phyloP scores from a whole-genome alignment of 2,329 filamentous ascomycete species.

The Teratosphaeria nubilosa region DNA sequence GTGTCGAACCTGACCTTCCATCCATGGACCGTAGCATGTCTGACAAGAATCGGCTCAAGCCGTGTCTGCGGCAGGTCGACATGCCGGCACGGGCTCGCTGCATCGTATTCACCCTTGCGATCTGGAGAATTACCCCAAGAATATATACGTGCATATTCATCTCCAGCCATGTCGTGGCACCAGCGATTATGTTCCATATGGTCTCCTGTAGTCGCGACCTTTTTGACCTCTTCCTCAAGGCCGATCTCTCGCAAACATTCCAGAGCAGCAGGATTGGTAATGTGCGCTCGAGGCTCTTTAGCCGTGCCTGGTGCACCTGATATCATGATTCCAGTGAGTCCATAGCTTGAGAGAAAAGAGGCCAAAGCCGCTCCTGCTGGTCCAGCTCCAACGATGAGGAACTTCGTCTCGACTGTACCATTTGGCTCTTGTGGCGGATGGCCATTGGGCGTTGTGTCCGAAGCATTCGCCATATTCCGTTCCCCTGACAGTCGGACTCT shows the following conservation, averaged over 20 bases:
- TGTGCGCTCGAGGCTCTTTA: constrained; percentile 49
- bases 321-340: constrained; percentile 45
- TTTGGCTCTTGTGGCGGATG: background rate
- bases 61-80: constrained; percentile 36
- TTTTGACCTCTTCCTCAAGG: constrained; percentile 28
- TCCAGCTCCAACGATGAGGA: constrained; percentile 25
- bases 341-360: constrained; percentile 24
- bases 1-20: constrained; percentile 34
- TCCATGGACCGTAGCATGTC: constrained; percentile 27
- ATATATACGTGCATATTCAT: constrained; percentile 34
- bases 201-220: constrained; percentile 24
- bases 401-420: constrained; percentile 17
- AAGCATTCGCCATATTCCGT: background rate
- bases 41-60: constrained; percentile 34
- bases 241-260: constrained; percentile 40
- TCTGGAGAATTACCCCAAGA: constrained; percentile 35
- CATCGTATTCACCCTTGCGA: constrained; percentile 31
- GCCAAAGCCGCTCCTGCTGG: constrained; percentile 26
- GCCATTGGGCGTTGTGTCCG: background rate
- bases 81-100: constrained; percentile 31
- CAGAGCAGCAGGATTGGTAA: constrained; percentile 49
- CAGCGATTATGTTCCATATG: constrained; percentile 34
- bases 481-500: background rate
- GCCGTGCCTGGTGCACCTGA: constrained; percentile 41
- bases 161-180: constrained; percentile 36